Base-by-base conservation (phyloP, 108 stramenopile species). In the Cyclotella kingstonii region DNA sequence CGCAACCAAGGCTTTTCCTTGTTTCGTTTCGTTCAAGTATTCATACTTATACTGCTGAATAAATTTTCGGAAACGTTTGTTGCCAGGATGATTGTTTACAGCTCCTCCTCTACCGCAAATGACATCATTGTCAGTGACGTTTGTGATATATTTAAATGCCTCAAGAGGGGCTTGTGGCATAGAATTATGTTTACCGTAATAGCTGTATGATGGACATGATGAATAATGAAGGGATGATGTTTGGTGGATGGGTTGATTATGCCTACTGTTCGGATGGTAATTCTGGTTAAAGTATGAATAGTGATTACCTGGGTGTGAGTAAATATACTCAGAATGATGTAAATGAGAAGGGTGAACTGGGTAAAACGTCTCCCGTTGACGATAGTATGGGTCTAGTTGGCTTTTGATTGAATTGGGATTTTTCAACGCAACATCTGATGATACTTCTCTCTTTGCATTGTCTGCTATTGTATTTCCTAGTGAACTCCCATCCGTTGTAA, bases 81-180 rank as follows among this genome's bases (percentile, higher is more conserved):
- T 76, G 18, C 75, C 75, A 31, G 75, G 69, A 17, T 70, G 75
- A 33, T 45, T 66, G 23, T 76, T 76, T 12, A 76, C 53, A 5
- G 54, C 63, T 27, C 75, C 75, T 1, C 75, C 75, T 5, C 75
- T 43, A 19, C 73, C 73, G 25, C 73, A 74, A 0, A 74, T 60
- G 0, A 74, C 73, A 61, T 74, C 73, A 46, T 60, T 60, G 4
- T 60, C 53, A 23, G 58, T 66, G 23, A 55, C 53, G 5, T 60
- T 45, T n/a, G 34, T 46, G 7, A 74, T 66, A 49, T 57, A 58
- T n/a, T 56, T 38, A n/a, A n/a, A 36, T 55, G 66, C 21, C 26
- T 19, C 0, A 27, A 25, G 41, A 33, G 22, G 26, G 56, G 9
- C 2, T 26, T 33, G 43, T 21, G 27, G 1, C 29, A 7, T 25